Percentiles rank a stretch among this genome's conserved stretches.
phyloP scores from a whole-genome alignment of 2,329 filamentous ascomycete species.

The Colletotrichum tabaci region DNA sequence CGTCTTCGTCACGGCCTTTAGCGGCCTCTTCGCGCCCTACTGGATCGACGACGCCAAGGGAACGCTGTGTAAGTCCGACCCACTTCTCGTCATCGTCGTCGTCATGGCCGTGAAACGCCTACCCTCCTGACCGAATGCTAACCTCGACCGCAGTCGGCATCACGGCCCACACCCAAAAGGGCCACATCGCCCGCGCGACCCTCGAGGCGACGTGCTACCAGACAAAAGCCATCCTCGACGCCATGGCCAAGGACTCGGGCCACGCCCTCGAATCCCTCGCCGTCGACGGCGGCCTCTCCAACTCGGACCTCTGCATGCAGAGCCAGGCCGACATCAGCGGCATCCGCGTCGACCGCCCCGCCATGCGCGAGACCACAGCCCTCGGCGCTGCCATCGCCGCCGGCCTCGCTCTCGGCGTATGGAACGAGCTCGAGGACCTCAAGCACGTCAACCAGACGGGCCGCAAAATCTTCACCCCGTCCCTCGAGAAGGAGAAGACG shows the following conservation, averaged over 20 bases:
- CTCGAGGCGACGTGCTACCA: constrained; percentile 94
- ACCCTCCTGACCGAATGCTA: constrained; percentile 1
- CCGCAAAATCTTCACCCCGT: constrained; percentile 78
- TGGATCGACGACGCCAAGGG: constrained; percentile 96
- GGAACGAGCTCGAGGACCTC: constrained; percentile 80
- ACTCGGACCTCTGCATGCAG: constrained; percentile 91
- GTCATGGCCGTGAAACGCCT: background rate
- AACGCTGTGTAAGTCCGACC: constrained; percentile 76
- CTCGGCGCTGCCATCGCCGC: constrained; percentile 91
- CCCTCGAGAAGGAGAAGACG: constrained; percentile 64
- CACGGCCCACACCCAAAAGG: constrained; percentile 86
- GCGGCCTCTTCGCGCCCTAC: constrained; percentile 91
- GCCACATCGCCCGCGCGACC: constrained; percentile 90
- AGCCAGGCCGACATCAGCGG: constrained; percentile 88
- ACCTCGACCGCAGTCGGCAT: constrained; percentile 74
- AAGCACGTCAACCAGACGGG: constrained; percentile 80
- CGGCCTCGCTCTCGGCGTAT: constrained; percentile 85
- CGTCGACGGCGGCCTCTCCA: constrained; percentile 92
- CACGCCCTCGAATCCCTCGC: constrained; percentile 82
- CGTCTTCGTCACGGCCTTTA: constrained; percentile 91
- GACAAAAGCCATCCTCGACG: constrained; percentile 90
- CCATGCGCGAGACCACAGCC: constrained; percentile 92
- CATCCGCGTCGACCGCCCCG: constrained; percentile 86
- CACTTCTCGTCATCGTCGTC: background rate
- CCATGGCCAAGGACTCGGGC: constrained; percentile 89